phyloP scores from a whole-genome alignment of 116 monocot species.

The Cymodocea nodosa region DNA sequence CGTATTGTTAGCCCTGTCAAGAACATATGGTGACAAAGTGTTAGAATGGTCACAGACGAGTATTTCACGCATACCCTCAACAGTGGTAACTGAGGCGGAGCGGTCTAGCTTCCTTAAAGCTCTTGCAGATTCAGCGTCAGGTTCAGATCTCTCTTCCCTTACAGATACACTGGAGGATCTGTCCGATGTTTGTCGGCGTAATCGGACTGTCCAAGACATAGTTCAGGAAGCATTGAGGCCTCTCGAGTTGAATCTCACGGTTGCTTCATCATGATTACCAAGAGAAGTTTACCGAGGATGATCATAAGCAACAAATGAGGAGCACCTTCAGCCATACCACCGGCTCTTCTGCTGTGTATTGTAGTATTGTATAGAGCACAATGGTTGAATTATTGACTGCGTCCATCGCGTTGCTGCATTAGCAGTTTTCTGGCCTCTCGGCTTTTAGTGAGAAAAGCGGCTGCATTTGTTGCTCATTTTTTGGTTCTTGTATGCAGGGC shows the following conservation, averaged over 20 bases:
- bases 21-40: conserved; percentile 45
- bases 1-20: conserved; percentile 47
- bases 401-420: too few species aligned
- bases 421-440: background rate
- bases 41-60: conserved; percentile 64
- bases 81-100: conserved; percentile 67
- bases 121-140: conserved; percentile 53
- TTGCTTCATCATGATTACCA: conserved; percentile 9
- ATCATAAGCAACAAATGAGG: background rate
- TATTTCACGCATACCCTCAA: conserved; percentile 56
- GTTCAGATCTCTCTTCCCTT: conserved; percentile 26
- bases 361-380: background rate
- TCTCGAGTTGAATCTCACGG: conserved; percentile 47
- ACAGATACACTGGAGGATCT: conserved; percentile 58
- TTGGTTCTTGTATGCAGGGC: background rate
- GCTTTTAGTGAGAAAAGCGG: background rate
- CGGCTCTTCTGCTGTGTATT: background rate
- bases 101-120: conserved; percentile 46
- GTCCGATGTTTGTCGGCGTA: conserved; percentile 88
- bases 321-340: background rate
- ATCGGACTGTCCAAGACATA: conserved; percentile 71
- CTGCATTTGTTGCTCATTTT: conserved; percentile 1
- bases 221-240: conserved; percentile 88
- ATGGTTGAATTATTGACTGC: conserved; percentile 1
- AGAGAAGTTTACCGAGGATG: background rate